Percentiles rank a stretch among this genome's conserved stretches.
Evolutionary conservation across 768 basidiomycete genomes (phyloP).

Genomic region (Melanogaster broomeanus): DNA sequence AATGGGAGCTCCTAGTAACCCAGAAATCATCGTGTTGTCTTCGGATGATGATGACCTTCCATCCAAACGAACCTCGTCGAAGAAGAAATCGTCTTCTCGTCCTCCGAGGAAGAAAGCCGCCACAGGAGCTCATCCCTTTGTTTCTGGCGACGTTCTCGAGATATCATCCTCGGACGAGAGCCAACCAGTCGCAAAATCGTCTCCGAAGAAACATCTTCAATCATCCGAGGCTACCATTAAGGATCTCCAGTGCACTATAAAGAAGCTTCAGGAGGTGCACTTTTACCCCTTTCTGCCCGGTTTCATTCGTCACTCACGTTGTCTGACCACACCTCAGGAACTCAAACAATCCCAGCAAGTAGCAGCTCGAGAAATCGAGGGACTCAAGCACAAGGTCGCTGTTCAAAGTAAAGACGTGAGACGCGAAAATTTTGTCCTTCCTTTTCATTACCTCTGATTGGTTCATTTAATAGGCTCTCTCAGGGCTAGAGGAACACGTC

Average conservation of each 20-base stretch:
- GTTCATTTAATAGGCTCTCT: slow-evolving; percentile 35
- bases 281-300: neutral
- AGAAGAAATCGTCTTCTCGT: slow-evolving; percentile 12
- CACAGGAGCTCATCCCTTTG: slow-evolving; percentile 6
- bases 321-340: slow-evolving; percentile 14
- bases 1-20: slow-evolving; percentile 13
- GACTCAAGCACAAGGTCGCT: slow-evolving; percentile 17
- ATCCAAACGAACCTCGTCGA: slow-evolving; percentile 17
- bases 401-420: slow-evolving; percentile 10
- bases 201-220: slow-evolving; percentile 16
- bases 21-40: slow-evolving; percentile 34
- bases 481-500: slow-evolving; percentile 52
- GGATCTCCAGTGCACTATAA: slow-evolving; percentile 41
- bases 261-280: slow-evolving; percentile 45
- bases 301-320: neutral
- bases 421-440: neutral
- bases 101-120: slow-evolving; percentile 21
- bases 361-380: slow-evolving; percentile 16
- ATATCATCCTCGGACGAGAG: slow-evolving; percentile 59
- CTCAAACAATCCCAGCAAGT: slow-evolving; percentile 10
- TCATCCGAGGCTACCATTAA: slow-evolving; percentile 12
- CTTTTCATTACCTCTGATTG: neutral
- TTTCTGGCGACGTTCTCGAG: slow-evolving; percentile 47
- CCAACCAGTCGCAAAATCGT: slow-evolving; percentile 2
- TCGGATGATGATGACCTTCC: slow-evolving; percentile 31